Base-by-base conservation (phyloP, 805 yeast genomes). In the Candida parachauliodes region DNA sequence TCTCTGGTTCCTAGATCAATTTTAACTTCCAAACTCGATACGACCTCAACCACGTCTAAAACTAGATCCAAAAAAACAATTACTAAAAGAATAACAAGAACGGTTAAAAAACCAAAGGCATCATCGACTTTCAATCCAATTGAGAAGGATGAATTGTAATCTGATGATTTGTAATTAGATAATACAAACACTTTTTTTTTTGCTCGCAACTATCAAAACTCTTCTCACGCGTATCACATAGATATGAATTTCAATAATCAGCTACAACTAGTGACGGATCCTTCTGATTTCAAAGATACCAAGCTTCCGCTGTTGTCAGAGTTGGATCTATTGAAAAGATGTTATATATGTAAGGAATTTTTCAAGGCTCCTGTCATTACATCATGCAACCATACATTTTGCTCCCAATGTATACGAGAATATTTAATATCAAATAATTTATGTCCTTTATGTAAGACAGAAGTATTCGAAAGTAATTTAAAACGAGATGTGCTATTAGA, bases 301-400 rank as follows among this genome's bases (percentile, higher is more conserved):
- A 48, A 51, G 12, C 51, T 81, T 5, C 88, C 94, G 3, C 60
- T 56, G 12, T 55, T 87, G 2, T 49, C 69, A 2, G 79, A 73
- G 35, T 60, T 89, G 2, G 96, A 89, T 45, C 69, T 87, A 2
- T 64, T 81, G 18, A 65, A 88, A 35, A 55, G 95, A 51, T 89
- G 98, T 54, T 88, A 83, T 49, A 83, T 89, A 8, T 89, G 98
- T 59, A 86, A 88, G 50, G 96, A 88, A 43, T 77, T 83, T 45
- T 67, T 85, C 38, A 72, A 63, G 22, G 84, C 89, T 0, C 96
- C 98, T 1, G 86, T 87, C 25, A 61, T 83, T 29, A 85, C 96
- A 1, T 74, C 82, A 2, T 89, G 98, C 64, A 82, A 85, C 25
- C 97, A 89, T 57, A 81, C 89, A 1, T 89, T 88, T 56, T 89